A percentile compares a stretch with the other conserved stretches of the same genome.
Evolutionary conservation across 306 rosid genomes (phyloP).

Genomic region (Fragaria ananassa): DNA sequence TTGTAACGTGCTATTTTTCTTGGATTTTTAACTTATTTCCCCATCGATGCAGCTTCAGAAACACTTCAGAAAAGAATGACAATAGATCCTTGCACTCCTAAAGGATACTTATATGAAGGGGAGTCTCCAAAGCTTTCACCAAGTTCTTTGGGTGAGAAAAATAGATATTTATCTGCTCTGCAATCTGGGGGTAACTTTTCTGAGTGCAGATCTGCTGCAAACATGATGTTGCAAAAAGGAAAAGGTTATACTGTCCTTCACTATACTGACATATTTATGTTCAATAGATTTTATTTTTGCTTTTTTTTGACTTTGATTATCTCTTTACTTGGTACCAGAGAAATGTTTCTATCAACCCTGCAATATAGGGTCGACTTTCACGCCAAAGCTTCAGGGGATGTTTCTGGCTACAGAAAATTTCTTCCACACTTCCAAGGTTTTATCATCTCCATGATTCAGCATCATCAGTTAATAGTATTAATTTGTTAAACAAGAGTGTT

Average conservation of each 20-base stretch:
- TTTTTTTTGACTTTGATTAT: conserved; percentile 20
- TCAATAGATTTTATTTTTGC: conserved; percentile 18
- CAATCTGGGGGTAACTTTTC: conserved; percentile 79
- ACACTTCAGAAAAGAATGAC: conserved; percentile 41
- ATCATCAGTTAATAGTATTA: conserved; percentile 21
- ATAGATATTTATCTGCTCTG: conserved; percentile 36
- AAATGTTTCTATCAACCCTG: conserved; percentile 62
- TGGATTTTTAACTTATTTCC: conserved; percentile 12
- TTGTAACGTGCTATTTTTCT: conserved; percentile 16
- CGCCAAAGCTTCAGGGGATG: conserved; percentile 81
- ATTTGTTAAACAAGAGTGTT: neutral
- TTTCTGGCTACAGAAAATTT: conserved; percentile 96
- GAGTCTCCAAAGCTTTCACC: conserved; percentile 57
- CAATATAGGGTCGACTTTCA: conserved; percentile 73
- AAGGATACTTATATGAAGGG: conserved; percentile 53
- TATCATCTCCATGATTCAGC: conserved; percentile 12
- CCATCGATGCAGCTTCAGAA: conserved; percentile 59
- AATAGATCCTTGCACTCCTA: conserved; percentile 86
- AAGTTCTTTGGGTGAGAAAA: conserved; percentile 35
- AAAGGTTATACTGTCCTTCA: conserved; percentile 48
- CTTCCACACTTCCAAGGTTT: conserved; percentile 89
- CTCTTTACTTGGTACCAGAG: conserved; percentile 42
- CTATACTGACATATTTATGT: conserved; percentile 18
- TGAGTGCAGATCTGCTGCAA: conserved; percentile 84
- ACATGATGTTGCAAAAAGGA: conserved; percentile 76